Conservation (phyloP, 768 basidiomycete genomes). For the Tylopilus subfusipes region DNA sequence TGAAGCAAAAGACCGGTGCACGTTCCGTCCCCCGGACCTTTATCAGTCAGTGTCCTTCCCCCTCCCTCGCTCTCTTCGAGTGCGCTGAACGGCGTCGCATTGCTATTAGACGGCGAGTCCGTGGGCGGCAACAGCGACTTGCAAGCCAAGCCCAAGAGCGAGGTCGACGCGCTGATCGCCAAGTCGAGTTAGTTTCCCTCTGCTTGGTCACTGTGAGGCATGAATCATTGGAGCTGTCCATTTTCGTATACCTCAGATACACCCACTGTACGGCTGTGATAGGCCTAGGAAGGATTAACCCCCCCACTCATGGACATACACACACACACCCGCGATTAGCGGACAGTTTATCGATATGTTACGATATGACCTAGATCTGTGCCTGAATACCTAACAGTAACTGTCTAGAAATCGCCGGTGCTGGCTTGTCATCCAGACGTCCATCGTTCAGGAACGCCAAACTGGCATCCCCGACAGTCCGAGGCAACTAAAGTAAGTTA, state of each 20-base stretch:
- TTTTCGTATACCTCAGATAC: not conserved
- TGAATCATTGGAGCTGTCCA: not conserved
- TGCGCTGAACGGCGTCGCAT: not conserved
- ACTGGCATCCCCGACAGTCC: too few species aligned
- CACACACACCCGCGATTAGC: too few species aligned
- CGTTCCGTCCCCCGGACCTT: constrained; percentile 76
- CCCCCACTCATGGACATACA: too few species aligned
- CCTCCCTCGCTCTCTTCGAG: not conserved
- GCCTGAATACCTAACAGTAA: too few species aligned
- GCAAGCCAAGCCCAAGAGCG: not conserved
- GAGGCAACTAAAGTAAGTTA: too few species aligned
- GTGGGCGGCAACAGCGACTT: constrained; percentile 24
- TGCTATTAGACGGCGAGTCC: constrained; percentile 14
- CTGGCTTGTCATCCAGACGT: not conserved
- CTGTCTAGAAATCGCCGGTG: not conserved
- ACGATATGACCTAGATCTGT: not conserved
- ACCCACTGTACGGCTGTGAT: not conserved
- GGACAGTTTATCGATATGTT: not conserved
- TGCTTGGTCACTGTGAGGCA: too few species aligned
- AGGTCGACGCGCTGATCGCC: constrained; percentile 13
- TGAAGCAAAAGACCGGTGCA: constrained; percentile 60
- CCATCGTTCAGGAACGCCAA: not conserved
- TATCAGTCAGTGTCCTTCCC: constrained; percentile 46
- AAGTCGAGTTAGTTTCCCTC: not conserved
- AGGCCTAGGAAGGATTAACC: not conserved